These are phyloP conservation scores for Mycena sanguinolenta DNA, from an alignment of 768 basidiomycete genomes.

Conservation along the genomic window DNA sequence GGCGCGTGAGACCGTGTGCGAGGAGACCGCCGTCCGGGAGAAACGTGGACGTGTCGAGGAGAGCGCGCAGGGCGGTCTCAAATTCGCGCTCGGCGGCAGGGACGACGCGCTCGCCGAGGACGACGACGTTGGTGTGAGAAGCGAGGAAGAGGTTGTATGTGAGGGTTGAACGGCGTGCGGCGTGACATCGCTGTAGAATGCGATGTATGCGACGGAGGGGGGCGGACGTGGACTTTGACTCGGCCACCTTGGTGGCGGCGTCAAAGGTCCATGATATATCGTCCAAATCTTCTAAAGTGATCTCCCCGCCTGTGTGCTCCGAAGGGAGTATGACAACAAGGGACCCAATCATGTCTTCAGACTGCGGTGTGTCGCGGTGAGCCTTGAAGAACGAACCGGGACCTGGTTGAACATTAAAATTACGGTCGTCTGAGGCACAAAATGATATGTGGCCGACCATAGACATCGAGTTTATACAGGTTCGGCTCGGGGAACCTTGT, in stretches of 20 bases:
- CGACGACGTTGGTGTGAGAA: not conserved
- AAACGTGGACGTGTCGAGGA: not conserved
- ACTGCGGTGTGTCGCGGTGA: too few relatives aligned
- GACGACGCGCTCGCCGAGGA: not conserved
- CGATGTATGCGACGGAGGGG: not conserved
- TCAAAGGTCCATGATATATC: not conserved
- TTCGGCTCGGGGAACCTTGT: conserved; percentile 46
- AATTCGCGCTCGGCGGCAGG: not conserved
- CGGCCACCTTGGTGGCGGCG: not conserved
- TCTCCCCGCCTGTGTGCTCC: conserved; percentile 56
- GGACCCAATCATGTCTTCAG: too few relatives aligned
- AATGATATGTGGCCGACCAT: conserved; percentile 46
- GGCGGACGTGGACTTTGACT: not conserved
- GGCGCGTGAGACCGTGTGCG: not conserved
- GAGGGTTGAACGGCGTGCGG: not conserved
- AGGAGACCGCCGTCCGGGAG: not conserved
- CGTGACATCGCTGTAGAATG: too few relatives aligned
- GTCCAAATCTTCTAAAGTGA: conserved; percentile 44
- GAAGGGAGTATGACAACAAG: conserved; percentile 62
- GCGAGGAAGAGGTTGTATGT: not conserved
- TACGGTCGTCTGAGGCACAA: not conserved
- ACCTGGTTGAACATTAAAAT: conserved; percentile 26
- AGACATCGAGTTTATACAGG: conserved; percentile 63
- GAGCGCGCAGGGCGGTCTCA: not conserved
- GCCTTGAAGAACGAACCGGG: too few relatives aligned